Evolutionary conservation across 116 monocot genomes (phyloP).

Genomic region (Thalassia testudinum): DNA sequence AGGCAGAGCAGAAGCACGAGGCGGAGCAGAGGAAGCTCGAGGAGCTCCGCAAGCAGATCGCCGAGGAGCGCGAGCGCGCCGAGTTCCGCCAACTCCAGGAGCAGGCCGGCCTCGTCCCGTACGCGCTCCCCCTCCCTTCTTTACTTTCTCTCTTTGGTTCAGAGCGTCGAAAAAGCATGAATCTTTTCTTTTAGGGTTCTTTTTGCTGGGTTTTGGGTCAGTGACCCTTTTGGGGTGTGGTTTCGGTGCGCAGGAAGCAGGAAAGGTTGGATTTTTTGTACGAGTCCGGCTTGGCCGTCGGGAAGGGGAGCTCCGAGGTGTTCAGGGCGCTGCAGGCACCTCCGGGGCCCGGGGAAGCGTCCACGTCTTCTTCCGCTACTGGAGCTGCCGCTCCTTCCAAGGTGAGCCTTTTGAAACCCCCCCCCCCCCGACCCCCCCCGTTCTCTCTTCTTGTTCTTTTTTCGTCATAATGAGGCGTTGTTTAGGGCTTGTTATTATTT

Average conservation of each 20-base stretch:
- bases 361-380: slow-evolving; percentile 9
- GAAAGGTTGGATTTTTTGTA: slow-evolving; percentile 95
- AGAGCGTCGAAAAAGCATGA: no score
- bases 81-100: slow-evolving; percentile 92
- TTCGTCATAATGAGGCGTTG: background rate
- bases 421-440: background rate
- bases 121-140: background rate
- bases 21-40: slow-evolving; percentile 86
- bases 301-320: slow-evolving; percentile 70
- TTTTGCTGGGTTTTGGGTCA: no score
- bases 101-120: slow-evolving; percentile 33
- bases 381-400: background rate
- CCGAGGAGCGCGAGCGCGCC: slow-evolving; percentile 73
- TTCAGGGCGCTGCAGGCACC: slow-evolving; percentile 52
- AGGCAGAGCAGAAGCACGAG: slow-evolving; percentile 95
- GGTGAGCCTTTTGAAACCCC: no score
- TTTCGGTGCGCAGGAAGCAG: slow-evolving; percentile 41
- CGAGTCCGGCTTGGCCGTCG: slow-evolving; percentile 87
- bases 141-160: no score
- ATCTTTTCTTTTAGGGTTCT: no score
- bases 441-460: background rate
- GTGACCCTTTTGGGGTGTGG: no score
- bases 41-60: slow-evolving; percentile 94
- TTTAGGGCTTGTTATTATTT: no score
- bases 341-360: slow-evolving; percentile 5